Evolutionary conservation across 78 protist species (phyloP).

Genomic region (Protostelium mycophagum): DNA sequence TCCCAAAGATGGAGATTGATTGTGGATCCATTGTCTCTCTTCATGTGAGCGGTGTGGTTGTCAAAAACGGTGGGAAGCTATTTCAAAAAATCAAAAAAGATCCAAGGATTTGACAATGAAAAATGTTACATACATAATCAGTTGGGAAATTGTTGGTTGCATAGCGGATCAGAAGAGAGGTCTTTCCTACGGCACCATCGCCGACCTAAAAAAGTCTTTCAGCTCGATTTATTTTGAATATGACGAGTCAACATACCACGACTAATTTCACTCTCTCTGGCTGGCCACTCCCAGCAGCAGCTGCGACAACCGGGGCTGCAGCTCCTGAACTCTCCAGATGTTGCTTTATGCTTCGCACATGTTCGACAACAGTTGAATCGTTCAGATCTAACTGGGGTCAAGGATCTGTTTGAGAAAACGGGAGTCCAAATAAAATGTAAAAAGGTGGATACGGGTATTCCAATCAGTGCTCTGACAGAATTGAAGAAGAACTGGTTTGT

Average conservation of each 20-base stretch:
- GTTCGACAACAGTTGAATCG: background rate
- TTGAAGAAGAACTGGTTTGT: background rate
- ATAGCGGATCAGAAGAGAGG: constrained; percentile 63
- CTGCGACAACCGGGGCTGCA: background rate
- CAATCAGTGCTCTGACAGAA: background rate
- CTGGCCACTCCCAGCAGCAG: background rate
- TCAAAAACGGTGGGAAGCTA: constrained; percentile 68
- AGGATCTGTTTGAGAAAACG: background rate
- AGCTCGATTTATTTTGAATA: background rate
- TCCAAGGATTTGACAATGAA: background rate
- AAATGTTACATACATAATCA: constrained; percentile 44
- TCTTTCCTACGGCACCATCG: constrained; percentile 81
- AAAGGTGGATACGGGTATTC: background rate
- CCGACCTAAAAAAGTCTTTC: constrained; percentile 27
- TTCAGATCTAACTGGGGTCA: background rate
- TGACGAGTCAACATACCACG: background rate
- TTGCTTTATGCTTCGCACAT: background rate
- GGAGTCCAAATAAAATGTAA: too few species aligned
- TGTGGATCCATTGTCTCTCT: constrained; percentile 32
- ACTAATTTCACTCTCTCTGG: background rate
- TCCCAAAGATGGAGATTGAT: constrained; percentile 52
- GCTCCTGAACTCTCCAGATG: background rate
- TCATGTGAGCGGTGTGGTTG: constrained; percentile 50
- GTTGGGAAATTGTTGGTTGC: constrained; percentile 59
- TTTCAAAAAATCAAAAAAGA: background rate